phyloP scores from a whole-genome alignment of 208 protist species.

The Trypanosomatidae sp. region DNA sequence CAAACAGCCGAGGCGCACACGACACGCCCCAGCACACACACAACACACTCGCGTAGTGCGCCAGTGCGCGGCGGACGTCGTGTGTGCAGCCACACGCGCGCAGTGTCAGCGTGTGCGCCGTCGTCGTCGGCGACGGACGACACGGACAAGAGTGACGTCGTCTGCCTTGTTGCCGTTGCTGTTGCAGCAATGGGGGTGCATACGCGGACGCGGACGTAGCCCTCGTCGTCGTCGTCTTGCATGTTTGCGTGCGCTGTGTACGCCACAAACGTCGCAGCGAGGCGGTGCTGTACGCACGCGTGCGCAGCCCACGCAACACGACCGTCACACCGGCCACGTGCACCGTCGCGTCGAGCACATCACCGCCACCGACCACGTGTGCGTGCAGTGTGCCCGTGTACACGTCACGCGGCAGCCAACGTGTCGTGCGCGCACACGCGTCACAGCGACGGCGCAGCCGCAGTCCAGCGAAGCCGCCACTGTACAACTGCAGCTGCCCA shows the following conservation, averaged over 20 bases:
- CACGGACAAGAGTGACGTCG: no score
- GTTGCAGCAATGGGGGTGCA: no score
- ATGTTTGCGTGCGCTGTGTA: conserved; percentile 2
- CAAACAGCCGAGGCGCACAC: no score
- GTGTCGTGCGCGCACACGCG: conserved; percentile 22
- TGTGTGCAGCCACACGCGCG: no score
- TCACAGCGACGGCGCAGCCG: conserved; percentile 25
- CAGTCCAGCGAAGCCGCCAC: conserved; percentile 26
- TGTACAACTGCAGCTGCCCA: no score
- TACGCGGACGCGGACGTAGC: no score
- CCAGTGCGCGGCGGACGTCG: no score
- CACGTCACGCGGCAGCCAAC: conserved; percentile 47
- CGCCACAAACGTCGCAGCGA: conserved; percentile 16
- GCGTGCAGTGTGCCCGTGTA: conserved; percentile 31
- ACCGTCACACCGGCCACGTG: conserved; percentile 20
- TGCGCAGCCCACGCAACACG: conserved; percentile 13
- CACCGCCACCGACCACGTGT: conserved; percentile 35
- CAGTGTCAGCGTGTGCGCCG: no score
- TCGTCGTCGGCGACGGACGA: no score
- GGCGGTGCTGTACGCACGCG: conserved; percentile 25
- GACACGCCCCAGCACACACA: no score
- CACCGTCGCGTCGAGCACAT: conserved; percentile 28
- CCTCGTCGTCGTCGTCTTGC: conserved; percentile 11
- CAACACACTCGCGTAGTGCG: no score
- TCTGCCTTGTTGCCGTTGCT: no score